phyloP scores from a whole-genome alignment of 345 rosid species.

The Ceriops tagal region DNA sequence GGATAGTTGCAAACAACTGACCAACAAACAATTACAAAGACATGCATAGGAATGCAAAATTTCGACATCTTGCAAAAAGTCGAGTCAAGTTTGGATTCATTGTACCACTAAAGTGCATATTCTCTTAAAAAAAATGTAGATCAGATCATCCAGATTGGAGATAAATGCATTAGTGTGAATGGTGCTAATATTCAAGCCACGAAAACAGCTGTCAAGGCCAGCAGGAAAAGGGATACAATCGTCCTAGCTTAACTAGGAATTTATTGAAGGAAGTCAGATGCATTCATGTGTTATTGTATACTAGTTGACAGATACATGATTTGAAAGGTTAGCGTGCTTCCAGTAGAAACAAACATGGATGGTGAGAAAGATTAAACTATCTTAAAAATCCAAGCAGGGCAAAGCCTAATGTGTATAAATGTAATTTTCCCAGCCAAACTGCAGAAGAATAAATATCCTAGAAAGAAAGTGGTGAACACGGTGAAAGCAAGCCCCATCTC shows the following conservation, averaged over 20 bases:
- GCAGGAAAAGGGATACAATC: background rate
- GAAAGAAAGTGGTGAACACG: no score
- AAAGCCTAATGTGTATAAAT: background rate
- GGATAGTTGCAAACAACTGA: slow-evolving; percentile 3
- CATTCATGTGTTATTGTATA: slow-evolving; percentile 7
- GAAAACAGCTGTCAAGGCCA: slow-evolving; percentile 23
- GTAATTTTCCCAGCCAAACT: background rate
- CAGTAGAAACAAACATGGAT: background rate
- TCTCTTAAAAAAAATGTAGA: background rate
- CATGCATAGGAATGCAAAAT: slow-evolving; percentile 9
- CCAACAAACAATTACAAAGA: slow-evolving; percentile 6
- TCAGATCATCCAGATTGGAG: slow-evolving; percentile 6
- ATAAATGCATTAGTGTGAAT: background rate
- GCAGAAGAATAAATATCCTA: background rate
- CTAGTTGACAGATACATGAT: background rate
- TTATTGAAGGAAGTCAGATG: slow-evolving; percentile 5
- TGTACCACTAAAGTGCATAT: slow-evolving; percentile 11
- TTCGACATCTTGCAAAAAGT: slow-evolving; percentile 1
- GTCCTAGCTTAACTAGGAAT: no score
- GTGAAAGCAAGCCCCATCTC: no score
- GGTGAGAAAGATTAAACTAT: background rate
- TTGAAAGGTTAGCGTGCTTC: background rate
- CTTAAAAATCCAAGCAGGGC: background rate
- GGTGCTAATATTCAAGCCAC: background rate
- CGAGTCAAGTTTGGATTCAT: slow-evolving; percentile 13